Percentiles rank a stretch among this genome's conserved stretches.
These are phyloP conservation scores for Nyctanthes arbortristis DNA, from an alignment of 257 asterid species.

Conservation along the genomic window DNA sequence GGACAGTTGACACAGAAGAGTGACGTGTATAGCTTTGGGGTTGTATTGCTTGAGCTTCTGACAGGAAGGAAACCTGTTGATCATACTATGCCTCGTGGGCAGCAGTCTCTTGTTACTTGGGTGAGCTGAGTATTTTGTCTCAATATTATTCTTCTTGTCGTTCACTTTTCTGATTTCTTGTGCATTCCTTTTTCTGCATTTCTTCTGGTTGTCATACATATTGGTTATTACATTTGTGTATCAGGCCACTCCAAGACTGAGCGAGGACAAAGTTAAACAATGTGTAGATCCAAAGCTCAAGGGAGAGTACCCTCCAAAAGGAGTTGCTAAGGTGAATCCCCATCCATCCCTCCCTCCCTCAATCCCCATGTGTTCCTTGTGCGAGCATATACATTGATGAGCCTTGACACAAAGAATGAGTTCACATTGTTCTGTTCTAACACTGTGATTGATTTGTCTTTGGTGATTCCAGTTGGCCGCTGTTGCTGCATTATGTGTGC, in stretches of 20 bases:
- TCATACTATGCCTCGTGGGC: conserved; percentile 96
- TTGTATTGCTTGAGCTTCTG: conserved; percentile 83
- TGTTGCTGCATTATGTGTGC: conserved; percentile 90
- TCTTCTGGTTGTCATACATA: conserved; percentile 12
- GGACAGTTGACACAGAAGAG: conserved; percentile 95
- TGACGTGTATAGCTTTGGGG: conserved; percentile 91
- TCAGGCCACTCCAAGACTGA: conserved; percentile 88
- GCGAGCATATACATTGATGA: background rate
- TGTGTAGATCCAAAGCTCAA: conserved; percentile 84
- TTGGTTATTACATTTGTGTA: background rate
- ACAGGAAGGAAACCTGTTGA: conserved; percentile 95
- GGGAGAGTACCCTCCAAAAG: conserved; percentile 82
- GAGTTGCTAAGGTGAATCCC: conserved; percentile 81
- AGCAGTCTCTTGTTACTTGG: conserved; percentile 94
- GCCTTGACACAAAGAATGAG: background rate
- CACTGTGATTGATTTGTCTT: conserved; percentile 15
- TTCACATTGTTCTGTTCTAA: background rate
- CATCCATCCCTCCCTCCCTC: conserved; percentile 22
- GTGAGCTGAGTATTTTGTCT: conserved; percentile 36
- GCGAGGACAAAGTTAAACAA: conserved; percentile 91
- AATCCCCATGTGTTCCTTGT: background rate
- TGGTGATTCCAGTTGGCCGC: conserved; percentile 71
- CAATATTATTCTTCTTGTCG: background rate
- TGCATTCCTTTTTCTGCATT: background rate
- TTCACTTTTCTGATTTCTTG: background rate